Evolutionary conservation across 2,329 filamentous ascomycete genomes (phyloP), one percentile per base, ranked within the genome.

Genomic region (Curvularia sp.): DNA sequence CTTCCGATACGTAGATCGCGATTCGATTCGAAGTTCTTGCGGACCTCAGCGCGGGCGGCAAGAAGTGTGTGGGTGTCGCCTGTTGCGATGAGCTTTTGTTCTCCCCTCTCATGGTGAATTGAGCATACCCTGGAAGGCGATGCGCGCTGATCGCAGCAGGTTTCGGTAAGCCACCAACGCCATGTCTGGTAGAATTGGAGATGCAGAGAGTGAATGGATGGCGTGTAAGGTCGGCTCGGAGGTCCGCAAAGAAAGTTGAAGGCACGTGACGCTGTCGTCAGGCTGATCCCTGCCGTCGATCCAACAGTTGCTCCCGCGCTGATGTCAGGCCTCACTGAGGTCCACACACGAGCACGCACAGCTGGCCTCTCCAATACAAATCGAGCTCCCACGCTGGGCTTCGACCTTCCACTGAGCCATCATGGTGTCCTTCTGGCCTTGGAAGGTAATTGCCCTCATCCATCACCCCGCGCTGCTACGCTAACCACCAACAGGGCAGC

Each of bases 361-460:
- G 55, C 60, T 66, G 67, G 61, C 65, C 66, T 66, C 67, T 61
- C 65, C 52, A 35, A 35, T 58, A 63, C 54, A 58, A 41, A 33
- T 57, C 53, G 47, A 59, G 69, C 69, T 71, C 68, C 68, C 63
- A 57, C 57, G 41, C 56, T 41, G 72, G 70, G 71, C 65, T 67
- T 63, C 50, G 57, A 44, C 58, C 55, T 65, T 78, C 66, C 22
- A 62, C 55, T 30, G 60, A 48, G 47, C 41, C 62, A 67, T 8
- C 46, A 95, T 95, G 91, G 89, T 93, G 71, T 91, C 89, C 53
- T 84, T 95, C 67, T 95, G 92, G 91, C 91, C 92, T 64, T 96
- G 67, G 67, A 69, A 61, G 59, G 68, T 65, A 52, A 38, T 26
- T 48, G 41, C 38, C 26, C 7, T 15, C n/a, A 22, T 7, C 5